Conservation (phyloP, 202 grass and related monocot species). For the Setaria italica region DNA sequence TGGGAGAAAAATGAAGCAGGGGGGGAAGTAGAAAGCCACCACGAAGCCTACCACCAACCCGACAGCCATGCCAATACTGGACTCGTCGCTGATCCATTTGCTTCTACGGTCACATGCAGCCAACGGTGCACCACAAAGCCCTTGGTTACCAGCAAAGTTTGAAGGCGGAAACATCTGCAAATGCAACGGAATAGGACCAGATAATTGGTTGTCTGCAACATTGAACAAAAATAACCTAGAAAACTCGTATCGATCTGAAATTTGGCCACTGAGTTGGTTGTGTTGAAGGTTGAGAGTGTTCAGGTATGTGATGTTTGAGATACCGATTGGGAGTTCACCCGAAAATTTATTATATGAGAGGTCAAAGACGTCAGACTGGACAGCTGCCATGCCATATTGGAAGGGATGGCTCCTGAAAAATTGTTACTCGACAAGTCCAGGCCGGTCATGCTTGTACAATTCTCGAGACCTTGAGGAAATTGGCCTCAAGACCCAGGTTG, state of each 20-base stretch:
- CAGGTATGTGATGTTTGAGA: constrained; percentile 29
- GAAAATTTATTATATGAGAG: constrained; percentile 67
- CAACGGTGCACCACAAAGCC: constrained; percentile 48
- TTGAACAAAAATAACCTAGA: background rate
- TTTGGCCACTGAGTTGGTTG: constrained; percentile 53
- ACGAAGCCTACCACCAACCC: too few species aligned
- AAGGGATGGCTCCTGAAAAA: constrained; percentile 16
- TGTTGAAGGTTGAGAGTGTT: constrained; percentile 48
- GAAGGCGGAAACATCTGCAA: background rate
- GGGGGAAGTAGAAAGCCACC: too few species aligned
- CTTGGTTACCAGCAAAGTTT: constrained; percentile 39
- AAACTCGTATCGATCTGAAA: background rate
- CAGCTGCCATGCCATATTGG: background rate
- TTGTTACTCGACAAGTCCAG: constrained; percentile 31
- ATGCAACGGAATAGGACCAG: constrained; percentile 38
- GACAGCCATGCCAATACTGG: too few species aligned
- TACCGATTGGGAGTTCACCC: background rate
- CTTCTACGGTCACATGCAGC: background rate
- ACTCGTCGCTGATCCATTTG: too few species aligned
- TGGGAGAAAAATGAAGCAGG: too few species aligned
- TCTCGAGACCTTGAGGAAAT: constrained; percentile 58
- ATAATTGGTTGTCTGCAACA: constrained; percentile 59
- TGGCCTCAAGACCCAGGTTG: constrained; percentile 59
- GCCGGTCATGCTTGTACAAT: constrained; percentile 44
- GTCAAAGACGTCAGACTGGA: constrained; percentile 50